Evolutionary conservation across 2,329 filamentous ascomycete genomes (phyloP).

Genomic region (Leptographium wingfieldii): DNA sequence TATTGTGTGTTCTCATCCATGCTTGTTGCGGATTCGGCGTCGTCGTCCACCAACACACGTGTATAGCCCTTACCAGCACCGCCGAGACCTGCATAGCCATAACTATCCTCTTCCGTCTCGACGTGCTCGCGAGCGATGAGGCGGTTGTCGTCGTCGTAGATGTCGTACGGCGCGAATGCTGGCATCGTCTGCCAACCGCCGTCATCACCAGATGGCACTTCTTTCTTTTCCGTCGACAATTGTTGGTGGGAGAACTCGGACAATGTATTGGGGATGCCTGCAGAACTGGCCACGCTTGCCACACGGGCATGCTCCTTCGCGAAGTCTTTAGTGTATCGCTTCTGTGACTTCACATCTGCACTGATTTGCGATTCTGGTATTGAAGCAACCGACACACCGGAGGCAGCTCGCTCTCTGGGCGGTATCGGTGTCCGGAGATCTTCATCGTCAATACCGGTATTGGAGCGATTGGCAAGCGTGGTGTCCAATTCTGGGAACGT

Average conservation of each 20-base stretch:
- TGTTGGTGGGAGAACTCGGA: constrained; percentile 93
- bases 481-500: background rate
- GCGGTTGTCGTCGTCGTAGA: constrained; percentile 88
- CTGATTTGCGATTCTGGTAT: background rate
- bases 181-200: constrained; percentile 89
- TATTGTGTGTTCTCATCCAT: constrained; percentile 97
- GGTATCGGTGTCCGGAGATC: constrained; percentile 16
- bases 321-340: constrained; percentile 10
- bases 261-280: constrained; percentile 22
- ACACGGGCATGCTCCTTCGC: constrained; percentile 24
- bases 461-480: background rate
- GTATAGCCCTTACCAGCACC: constrained; percentile 94
- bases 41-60: constrained; percentile 85
- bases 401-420: constrained; percentile 8
- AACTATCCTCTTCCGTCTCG: constrained; percentile 53
- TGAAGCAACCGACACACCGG: background rate
- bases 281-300: constrained; percentile 24
- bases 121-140: constrained; percentile 71
- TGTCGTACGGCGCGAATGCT: constrained; percentile 79
- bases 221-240: constrained; percentile 44
- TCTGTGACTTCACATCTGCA: background rate
- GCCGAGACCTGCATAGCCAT: constrained; percentile 64
- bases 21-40: constrained; percentile 85
- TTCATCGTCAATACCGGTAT: constrained; percentile 8
- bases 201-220: constrained; percentile 46